Evolutionary conservation across 2,329 filamentous ascomycete genomes (phyloP).

Genomic region (Talaromyces sp.): DNA sequence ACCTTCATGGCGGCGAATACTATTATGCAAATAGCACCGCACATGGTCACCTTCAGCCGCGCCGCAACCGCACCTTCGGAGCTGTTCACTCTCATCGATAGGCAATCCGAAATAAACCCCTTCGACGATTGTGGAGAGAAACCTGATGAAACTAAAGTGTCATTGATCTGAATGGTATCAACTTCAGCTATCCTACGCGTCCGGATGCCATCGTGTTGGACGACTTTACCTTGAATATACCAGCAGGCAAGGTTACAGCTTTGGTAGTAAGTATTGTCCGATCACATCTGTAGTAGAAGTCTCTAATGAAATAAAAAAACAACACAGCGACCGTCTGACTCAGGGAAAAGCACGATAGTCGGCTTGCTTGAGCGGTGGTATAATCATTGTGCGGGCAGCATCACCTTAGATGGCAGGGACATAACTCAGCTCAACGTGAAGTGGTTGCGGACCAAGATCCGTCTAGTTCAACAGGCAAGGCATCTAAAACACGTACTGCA

Average conservation of each 20-base stretch:
- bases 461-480: slow-evolving; percentile 26
- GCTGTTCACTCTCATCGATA: too few relatives aligned
- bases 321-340: slow-evolving; percentile 39
- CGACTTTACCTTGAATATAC: slow-evolving; percentile 26
- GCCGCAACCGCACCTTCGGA: too few relatives aligned
- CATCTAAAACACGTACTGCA: too few relatives aligned
- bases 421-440: slow-evolving; percentile 28
- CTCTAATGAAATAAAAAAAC: too few relatives aligned
- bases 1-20: slow-evolving; percentile 31
- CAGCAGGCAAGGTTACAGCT: slow-evolving; percentile 32
- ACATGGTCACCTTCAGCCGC: too few relatives aligned
- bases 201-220: slow-evolving; percentile 29
- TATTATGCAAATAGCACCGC: too few relatives aligned
- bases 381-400: slow-evolving; percentile 25
- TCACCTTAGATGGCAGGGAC: slow-evolving; percentile 24
- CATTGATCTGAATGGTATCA: slow-evolving; percentile 19
- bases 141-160: slow-evolving; percentile 49
- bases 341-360: slow-evolving; percentile 47
- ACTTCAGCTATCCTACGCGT: slow-evolving; percentile 29
- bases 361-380: slow-evolving; percentile 33
- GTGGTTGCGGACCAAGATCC: slow-evolving; percentile 29
- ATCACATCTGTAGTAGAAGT: too few relatives aligned
- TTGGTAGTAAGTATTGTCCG: slow-evolving; percentile 30
- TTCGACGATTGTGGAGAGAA: neutral
- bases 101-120: too few relatives aligned